phyloP scores from a whole-genome alignment of 345 rosid species.

The Eucalyptus regnans region DNA sequence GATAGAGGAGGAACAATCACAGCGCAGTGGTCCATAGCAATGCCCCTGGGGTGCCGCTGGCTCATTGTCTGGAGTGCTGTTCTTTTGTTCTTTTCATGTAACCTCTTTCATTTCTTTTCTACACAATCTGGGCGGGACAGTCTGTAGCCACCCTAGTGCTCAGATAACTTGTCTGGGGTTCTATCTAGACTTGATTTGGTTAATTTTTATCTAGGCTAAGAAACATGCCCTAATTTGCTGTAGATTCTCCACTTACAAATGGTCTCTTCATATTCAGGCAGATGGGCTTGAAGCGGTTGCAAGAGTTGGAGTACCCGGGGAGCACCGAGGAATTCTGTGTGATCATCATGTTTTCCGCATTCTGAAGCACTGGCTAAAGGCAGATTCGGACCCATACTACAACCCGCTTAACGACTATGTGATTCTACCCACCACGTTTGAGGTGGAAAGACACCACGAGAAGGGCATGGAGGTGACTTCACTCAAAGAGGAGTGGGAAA shows the following conservation, averaged over 20 bases:
- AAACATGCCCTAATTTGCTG: background rate
- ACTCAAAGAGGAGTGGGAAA: slow-evolving; percentile 90
- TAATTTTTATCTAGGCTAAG: background rate
- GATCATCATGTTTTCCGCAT: slow-evolving; percentile 85
- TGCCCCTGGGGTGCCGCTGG: background rate
- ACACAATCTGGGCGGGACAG: background rate
- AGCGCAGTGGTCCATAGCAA: background rate
- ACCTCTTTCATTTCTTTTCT: background rate
- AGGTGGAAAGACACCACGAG: slow-evolving; percentile 43
- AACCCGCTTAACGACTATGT: slow-evolving; percentile 87
- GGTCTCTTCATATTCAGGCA: slow-evolving; percentile 28
- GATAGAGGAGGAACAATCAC: background rate
- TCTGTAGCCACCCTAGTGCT: background rate
- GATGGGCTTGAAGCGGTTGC: slow-evolving; percentile 94
- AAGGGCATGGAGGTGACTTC: slow-evolving; percentile 69
- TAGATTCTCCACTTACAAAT: background rate
- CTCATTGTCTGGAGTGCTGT: background rate
- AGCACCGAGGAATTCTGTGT: slow-evolving; percentile 81
- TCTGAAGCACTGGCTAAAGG: slow-evolving; percentile 84
- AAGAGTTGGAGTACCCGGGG: slow-evolving; percentile 89
- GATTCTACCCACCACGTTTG: slow-evolving; percentile 63
- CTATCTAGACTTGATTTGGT: background rate
- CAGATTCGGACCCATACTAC: slow-evolving; percentile 77
- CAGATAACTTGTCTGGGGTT: background rate
- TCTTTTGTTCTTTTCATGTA: background rate